phyloP scores from a whole-genome alignment of 306 rosid species.

The Prunus padus region DNA sequence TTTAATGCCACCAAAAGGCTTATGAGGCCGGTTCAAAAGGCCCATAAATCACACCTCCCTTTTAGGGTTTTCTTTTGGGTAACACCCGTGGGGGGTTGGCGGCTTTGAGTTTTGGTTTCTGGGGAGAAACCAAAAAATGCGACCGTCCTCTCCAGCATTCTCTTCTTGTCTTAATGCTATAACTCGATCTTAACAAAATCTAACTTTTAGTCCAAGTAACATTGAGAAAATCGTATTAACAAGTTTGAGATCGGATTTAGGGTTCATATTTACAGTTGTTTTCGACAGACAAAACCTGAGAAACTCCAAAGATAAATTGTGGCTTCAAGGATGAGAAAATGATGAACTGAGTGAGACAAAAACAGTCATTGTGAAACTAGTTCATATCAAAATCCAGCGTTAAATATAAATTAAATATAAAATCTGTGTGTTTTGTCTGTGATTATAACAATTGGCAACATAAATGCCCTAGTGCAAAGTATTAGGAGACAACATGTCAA shows the following conservation, averaged over 20 bases:
- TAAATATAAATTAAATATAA: neutral
- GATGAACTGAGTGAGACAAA: neutral
- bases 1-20: no score
- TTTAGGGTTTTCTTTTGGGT: no score
- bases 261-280: neutral
- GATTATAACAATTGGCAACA: neutral
- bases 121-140: no score
- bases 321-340: neutral
- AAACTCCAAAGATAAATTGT: neutral
- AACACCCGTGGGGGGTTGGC: no score
- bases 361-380: neutral
- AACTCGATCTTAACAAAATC: neutral
- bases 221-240: neutral
- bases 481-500: neutral
- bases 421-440: neutral
- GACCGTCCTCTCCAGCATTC: no score
- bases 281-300: no score
- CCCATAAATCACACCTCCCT: no score
- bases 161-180: neutral
- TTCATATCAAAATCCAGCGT: neutral
- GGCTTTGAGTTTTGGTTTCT: no score
- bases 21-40: no score
- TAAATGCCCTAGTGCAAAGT: neutral
- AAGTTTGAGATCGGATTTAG: neutral
- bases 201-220: neutral